These are phyloP conservation scores for Gaillardinia entomophila DNA, from an alignment of 805 yeast species.

Conservation along the genomic window DNA sequence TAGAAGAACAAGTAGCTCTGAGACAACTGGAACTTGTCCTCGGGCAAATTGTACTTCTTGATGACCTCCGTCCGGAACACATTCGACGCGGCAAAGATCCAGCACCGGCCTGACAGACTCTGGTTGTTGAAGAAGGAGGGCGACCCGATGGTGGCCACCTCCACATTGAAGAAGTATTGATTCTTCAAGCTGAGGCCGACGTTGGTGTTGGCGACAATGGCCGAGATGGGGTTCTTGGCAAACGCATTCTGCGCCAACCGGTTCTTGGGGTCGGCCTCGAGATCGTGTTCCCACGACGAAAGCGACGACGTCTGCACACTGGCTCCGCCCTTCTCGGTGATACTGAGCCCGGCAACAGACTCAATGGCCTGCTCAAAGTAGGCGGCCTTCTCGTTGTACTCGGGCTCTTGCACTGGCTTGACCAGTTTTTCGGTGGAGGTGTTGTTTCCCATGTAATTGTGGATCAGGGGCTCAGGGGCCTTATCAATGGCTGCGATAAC, in stretches of 20 bases:
- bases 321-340: not conserved
- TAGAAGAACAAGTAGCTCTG: constrained; percentile 78
- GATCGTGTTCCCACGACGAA: constrained; percentile 39
- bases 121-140: constrained; percentile 48
- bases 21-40: constrained; percentile 60
- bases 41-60: constrained; percentile 49
- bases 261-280: constrained; percentile 44
- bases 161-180: constrained; percentile 30
- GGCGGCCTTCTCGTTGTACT: constrained; percentile 6
- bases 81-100: constrained; percentile 84
- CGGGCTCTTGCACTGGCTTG: not conserved
- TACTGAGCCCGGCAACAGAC: not conserved
- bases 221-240: constrained; percentile 40
- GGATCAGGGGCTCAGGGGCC: too few relatives aligned
- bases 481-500: too few relatives aligned
- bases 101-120: constrained; percentile 74
- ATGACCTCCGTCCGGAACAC: constrained; percentile 60
- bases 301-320: constrained; percentile 22
- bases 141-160: constrained; percentile 31
- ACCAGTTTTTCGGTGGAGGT: constrained; percentile 3
- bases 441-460: constrained; percentile 2
- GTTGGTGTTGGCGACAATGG: constrained; percentile 33
- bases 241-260: constrained; percentile 49
- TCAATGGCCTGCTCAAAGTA: constrained; percentile 1
- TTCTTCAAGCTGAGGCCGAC: constrained; percentile 13